Evolutionary conservation across 768 basidiomycete species (phyloP).

Genomic region (Boletellus sp.): DNA sequence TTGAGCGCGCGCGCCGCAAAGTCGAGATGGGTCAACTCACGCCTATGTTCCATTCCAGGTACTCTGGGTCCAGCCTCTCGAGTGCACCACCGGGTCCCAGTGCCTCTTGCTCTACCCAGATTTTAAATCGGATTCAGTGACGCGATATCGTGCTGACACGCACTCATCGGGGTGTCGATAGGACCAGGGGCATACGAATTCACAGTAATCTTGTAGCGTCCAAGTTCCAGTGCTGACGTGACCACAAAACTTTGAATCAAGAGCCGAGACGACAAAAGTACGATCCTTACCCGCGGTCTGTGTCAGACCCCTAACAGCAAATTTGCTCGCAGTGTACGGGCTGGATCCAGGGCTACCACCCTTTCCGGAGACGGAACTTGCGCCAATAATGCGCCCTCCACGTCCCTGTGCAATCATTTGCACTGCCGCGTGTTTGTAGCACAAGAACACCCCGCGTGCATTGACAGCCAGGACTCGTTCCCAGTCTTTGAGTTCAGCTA

Average conservation of each 20-base stretch:
- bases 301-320: constrained; percentile 40
- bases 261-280: not conserved
- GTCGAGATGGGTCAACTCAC: constrained; percentile 4
- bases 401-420: constrained; percentile 55
- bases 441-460: constrained; percentile 54
- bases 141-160: not conserved
- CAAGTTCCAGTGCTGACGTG: constrained; percentile 28
- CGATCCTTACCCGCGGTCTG: constrained; percentile 34
- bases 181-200: constrained; percentile 40
- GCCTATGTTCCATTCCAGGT: not conserved
- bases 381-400: constrained; percentile 55
- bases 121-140: not conserved
- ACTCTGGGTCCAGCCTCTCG: not conserved
- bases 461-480: constrained; percentile 48
- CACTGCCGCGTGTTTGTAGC: constrained; percentile 59
- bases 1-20: not conserved
- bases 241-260: not conserved
- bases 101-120: not conserved
- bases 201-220: constrained; percentile 35
- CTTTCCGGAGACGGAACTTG: constrained; percentile 16
- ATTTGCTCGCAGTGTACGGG: constrained; percentile 38
- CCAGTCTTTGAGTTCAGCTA: constrained; percentile 37
- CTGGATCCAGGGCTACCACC: not conserved
- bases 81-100: not conserved
- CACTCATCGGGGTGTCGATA: constrained; percentile 32